These are phyloP conservation scores for Ophiostoma piceae DNA, from an alignment of 2,329 filamentous ascomycete species.

Conservation along the genomic window DNA sequence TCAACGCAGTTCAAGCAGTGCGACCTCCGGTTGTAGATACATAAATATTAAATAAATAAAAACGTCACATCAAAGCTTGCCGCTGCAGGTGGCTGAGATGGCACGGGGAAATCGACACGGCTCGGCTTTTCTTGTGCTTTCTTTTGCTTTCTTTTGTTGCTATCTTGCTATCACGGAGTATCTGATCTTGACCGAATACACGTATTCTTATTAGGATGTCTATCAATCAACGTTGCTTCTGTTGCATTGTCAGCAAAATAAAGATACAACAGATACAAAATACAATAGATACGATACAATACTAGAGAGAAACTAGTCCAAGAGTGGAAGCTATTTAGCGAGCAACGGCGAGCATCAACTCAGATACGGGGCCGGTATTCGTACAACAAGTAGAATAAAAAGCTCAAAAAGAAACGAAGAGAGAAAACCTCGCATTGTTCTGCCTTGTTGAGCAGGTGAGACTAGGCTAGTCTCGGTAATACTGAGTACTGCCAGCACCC, in stretches of 20 bases:
- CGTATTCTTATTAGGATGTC: background rate
- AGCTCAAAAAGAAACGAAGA: background rate
- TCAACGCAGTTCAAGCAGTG: conserved; percentile 10
- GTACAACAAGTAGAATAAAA: too few species aligned
- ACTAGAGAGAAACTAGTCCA: background rate
- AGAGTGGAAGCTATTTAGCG: conserved; percentile 9
- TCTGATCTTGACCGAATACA: background rate
- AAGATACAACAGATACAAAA: background rate
- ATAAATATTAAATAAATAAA: background rate
- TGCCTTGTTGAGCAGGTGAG: background rate
- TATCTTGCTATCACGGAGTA: background rate
- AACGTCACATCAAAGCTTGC: background rate
- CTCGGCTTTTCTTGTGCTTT: conserved; percentile 8
- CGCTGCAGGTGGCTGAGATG: conserved; percentile 3
- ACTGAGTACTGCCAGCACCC: background rate
- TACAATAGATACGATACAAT: background rate
- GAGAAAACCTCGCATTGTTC: background rate
- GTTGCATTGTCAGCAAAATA: background rate
- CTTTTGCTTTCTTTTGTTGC: background rate
- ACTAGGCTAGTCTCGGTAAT: too few species aligned
- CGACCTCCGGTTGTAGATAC: background rate
- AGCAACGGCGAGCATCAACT: background rate
- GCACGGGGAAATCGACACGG: conserved; percentile 10
- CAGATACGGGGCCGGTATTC: too few species aligned
- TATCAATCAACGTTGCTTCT: conserved; percentile 2